Percentiles rank a stretch among this genome's conserved stretches.
These are phyloP conservation scores for Rhizopus sp. DNA, from an alignment of 371 early-diverging fungal genomes.

Conservation along the genomic window DNA sequence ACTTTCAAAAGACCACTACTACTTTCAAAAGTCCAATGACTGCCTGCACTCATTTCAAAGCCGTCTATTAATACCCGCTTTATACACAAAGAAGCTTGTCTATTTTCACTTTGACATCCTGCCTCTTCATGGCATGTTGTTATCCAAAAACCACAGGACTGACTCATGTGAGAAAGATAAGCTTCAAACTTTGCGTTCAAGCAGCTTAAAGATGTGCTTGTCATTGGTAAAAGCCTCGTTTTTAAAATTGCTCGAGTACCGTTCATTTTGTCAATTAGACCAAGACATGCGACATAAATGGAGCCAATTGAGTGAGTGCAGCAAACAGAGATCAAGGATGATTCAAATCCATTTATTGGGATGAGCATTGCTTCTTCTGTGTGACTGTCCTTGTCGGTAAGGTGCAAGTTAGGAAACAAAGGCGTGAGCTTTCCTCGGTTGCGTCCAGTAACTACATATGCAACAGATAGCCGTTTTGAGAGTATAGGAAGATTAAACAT, in stretches of 20 bases:
- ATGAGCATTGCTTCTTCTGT: background rate
- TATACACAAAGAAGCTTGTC: background rate
- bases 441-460: conserved; percentile 13
- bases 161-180: conserved; percentile 10
- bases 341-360: conserved; percentile 6
- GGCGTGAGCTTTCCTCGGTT: conserved; percentile 10
- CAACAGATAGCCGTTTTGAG: background rate
- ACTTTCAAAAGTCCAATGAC: conserved; percentile 10
- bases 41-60: background rate
- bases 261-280: conserved; percentile 27
- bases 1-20: conserved; percentile 8
- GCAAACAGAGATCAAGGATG: conserved; percentile 11
- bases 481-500: background rate
- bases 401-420: background rate
- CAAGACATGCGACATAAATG: conserved; percentile 23
- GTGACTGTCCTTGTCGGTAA: background rate
- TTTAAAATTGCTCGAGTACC: conserved; percentile 10
- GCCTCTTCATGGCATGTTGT: background rate
- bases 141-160: conserved; percentile 22
- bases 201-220: background rate
- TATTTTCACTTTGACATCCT: background rate
- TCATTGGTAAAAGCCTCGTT: background rate
- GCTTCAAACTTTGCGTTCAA: conserved; percentile 7
- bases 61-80: conserved; percentile 1
- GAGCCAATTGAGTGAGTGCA: background rate